These are phyloP conservation scores for Phytophthora palmivora DNA, from an alignment of 352 stramenopile genomes.

Conservation along the genomic window DNA sequence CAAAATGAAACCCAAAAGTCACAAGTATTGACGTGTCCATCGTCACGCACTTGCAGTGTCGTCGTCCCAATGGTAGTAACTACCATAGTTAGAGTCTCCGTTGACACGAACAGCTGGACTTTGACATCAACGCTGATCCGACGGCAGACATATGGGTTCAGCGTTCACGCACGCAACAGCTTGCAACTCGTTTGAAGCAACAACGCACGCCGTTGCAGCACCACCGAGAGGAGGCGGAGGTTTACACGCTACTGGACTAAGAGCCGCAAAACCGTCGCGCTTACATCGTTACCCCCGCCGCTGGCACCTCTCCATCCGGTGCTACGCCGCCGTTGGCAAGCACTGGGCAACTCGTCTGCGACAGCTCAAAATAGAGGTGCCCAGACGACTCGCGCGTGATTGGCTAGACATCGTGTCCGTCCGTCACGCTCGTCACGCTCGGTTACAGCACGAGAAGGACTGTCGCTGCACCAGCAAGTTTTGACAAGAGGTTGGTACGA, in stretches of 20 bases:
- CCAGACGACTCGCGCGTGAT: constrained; percentile 31
- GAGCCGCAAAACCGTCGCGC: constrained; percentile 31
- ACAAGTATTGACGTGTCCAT: neutral
- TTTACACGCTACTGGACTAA: constrained; percentile 10
- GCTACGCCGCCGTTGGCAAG: constrained; percentile 10
- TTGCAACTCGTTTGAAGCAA: constrained; percentile 23
- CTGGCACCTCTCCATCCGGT: constrained; percentile 1
- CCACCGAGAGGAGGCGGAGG: constrained; percentile 1
- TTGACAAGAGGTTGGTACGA: constrained; percentile 29
- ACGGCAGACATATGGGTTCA: constrained; percentile 30
- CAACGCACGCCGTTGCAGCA: neutral
- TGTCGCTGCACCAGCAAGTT: constrained; percentile 25
- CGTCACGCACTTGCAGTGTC: constrained; percentile 1
- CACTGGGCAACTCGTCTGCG: no score
- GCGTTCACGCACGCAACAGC: constrained; percentile 19
- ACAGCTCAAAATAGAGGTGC: constrained; percentile 23
- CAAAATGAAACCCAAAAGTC: neutral
- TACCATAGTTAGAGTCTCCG: no score
- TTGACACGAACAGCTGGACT: constrained; percentile 6
- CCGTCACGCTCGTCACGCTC: constrained; percentile 76
- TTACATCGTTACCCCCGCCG: constrained; percentile 3
- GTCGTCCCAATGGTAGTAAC: no score
- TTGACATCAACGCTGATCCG: constrained; percentile 6
- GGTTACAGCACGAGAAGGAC: constrained; percentile 24
- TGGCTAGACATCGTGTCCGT: constrained; percentile 48